Evolutionary conservation across 805 yeast species (phyloP).

Genomic region (Candida chauliodis): DNA sequence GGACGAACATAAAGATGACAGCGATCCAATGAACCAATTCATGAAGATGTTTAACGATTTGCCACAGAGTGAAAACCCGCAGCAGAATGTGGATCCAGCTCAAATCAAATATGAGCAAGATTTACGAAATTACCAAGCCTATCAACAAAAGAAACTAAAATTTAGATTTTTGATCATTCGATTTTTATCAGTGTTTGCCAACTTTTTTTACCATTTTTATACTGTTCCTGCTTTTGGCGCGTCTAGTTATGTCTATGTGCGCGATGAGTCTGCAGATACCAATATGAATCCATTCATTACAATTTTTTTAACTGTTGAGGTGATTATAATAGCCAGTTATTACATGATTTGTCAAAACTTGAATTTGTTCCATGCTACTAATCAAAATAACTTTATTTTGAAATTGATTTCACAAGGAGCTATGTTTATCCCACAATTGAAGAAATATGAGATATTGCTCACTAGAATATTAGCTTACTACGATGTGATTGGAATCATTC

Average conservation of each 20-base stretch:
- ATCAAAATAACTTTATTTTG: slow-evolving; percentile 24
- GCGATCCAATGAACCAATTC: slow-evolving; percentile 30
- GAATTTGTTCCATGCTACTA: slow-evolving; percentile 20
- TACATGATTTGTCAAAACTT: slow-evolving; percentile 24
- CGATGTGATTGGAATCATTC: slow-evolving; percentile 32
- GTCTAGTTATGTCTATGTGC: slow-evolving; percentile 23
- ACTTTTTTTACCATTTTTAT: slow-evolving; percentile 34
- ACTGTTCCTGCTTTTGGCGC: slow-evolving; percentile 18
- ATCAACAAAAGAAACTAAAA: slow-evolving; percentile 31
- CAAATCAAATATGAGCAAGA: slow-evolving; percentile 27
- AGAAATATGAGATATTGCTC: slow-evolving; percentile 25
- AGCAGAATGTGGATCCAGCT: slow-evolving; percentile 7
- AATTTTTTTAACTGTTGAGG: slow-evolving; percentile 29
- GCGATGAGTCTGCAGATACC: slow-evolving; percentile 12
- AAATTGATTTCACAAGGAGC: slow-evolving; percentile 30
- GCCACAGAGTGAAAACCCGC: neutral
- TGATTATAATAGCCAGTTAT: slow-evolving; percentile 30
- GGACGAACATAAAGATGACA: slow-evolving; percentile 7
- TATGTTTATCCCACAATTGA: slow-evolving; percentile 31
- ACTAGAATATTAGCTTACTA: slow-evolving; percentile 30
- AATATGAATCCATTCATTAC: slow-evolving; percentile 19
- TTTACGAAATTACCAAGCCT: slow-evolving; percentile 25
- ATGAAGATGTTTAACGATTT: slow-evolving; percentile 25
- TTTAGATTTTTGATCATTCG: slow-evolving; percentile 31
- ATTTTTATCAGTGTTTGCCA: slow-evolving; percentile 20